Conservation (phyloP, 2,329 filamentous ascomycete species). For the Blastomyces silverae region DNA sequence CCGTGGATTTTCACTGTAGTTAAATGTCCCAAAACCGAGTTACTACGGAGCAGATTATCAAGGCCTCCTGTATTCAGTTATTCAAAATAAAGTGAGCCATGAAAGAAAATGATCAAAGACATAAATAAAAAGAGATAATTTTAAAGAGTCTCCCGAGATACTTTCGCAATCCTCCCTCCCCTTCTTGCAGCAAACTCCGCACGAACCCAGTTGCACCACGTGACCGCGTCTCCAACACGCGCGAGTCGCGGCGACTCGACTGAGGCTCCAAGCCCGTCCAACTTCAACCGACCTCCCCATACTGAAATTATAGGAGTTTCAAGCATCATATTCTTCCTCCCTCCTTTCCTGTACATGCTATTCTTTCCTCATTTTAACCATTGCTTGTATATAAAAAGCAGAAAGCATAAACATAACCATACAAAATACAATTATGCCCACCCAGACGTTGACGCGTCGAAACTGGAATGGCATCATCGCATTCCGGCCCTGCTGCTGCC, state of each 20-base stretch:
- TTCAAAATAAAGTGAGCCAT: too few relatives aligned
- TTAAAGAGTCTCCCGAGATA: too few relatives aligned
- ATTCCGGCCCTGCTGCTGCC: constrained; percentile 23
- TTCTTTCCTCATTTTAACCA: neutral
- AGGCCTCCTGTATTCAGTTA: neutral
- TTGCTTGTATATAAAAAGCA: neutral
- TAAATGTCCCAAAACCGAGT: neutral
- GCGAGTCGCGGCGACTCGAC: neutral
- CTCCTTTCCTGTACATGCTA: neutral
- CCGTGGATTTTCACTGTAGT: neutral
- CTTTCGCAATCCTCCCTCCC: too few relatives aligned
- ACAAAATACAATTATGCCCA: constrained; percentile 4
- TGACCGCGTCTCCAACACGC: constrained; percentile 6
- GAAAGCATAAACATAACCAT: neutral
- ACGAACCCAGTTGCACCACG: neutral
- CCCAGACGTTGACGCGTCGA: constrained; percentile 25
- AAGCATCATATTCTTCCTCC: neutral
- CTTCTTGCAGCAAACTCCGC: too few relatives aligned
- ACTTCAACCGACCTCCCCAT: neutral
- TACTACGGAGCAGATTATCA: neutral
- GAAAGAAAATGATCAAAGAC: too few relatives aligned
- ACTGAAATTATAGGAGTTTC: neutral
- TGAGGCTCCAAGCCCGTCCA: neutral
- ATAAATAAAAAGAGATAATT: too few relatives aligned
- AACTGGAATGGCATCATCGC: constrained; percentile 35